Evolutionary conservation across 1,284 basidiomycete genomes (phyloP), one percentile per base, ranked within the genome.

Genomic region (Melampsora abietis-canadensis): DNA sequence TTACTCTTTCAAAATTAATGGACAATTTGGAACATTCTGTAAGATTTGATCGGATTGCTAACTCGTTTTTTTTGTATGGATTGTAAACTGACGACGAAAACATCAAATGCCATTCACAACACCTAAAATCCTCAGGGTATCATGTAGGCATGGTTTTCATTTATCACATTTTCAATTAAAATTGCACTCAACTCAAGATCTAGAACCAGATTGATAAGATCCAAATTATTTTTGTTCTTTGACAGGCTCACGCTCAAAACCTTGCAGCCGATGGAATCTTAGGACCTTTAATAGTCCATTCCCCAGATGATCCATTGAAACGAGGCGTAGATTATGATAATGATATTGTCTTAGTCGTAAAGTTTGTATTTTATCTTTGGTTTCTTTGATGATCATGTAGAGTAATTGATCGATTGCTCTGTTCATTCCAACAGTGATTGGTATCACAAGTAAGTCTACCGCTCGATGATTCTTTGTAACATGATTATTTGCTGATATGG

Each of bases 21-120:
- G 78, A 46, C 83, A 68, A 81, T 76, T 79, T 85, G 80, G 78
- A 83, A 83, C 15, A 84, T 82, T 75, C 86, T 85, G 83, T 84
- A 78, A 6, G 51, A 7, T 27, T 1, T 54, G 14, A 21, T 21
- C 12, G 3, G 21, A 5, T 54, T n/a, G 2, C 8, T 15, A 21
- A 54, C 5, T 15, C 14, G 48, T n/a, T 12, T 51, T n/a, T n/a
- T 27, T n/a, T 54, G 12, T 8, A 27, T 7, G 12, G 6, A 19
- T 8, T n/a, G 6, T 8, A 19, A 54, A 54, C 7, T 21, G 27
- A 54, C 21, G 1, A 27, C 12, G n/a, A 21, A 54, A 21, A 7
- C n/a, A 7, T n/a, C 4, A 27, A n/a, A 14, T n/a, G 1, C 4
- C 4, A n/a, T 54, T 2, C 2, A 21, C 2, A 47, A 47, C 10